Base-by-base conservation (phyloP, 768 basidiomycete genomes). In the Tylopilus rubrobrunneus region DNA sequence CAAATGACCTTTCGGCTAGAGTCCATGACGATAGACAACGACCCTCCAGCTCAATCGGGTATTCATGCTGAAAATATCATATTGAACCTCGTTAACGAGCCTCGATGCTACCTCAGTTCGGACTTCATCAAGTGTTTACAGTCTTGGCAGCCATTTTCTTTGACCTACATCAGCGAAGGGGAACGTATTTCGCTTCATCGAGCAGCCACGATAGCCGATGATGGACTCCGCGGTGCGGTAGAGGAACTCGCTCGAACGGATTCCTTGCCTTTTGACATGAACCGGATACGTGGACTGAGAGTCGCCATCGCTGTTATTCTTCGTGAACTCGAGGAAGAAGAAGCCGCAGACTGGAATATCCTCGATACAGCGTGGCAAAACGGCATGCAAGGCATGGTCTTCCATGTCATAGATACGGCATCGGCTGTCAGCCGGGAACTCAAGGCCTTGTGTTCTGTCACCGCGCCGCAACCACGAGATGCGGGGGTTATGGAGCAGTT, bases 1-100 rank as follows among this genome's bases (percentile, higher is more conserved):
- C 88, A 89, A 65, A 78, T 89, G 68, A 82, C 82, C 0, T 81
- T 82, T 49, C 83, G 89, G 10, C 73, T 92, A 23, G 82, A 82
- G 58, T 87, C 86, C 73, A 87, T 88, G 67, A 81, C 80, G n/a
- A 76, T 76, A 46, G 82, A 83, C 50, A 81, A 82, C 50, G 75
- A 79, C 29, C 73, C 78, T 11, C 89, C 87, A 0, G 76, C 80
- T 27, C 80, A 78, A 58, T 80, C 84, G 0, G 82, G 82, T 2
- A 77, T 84, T 31, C 75, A 87, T 40, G 85, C 84, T 0, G 89
- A 92, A 70, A 80, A 84, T 34, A 77, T 90, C 27, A 74, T 91
- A 3, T 70, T 77, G 36, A 78, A 82, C 40, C 77, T 90, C 27
- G 76, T 82, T 0, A 76, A 78, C 43, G 78, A 85, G 41, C 87